Evolutionary conservation across 2,329 filamentous ascomycete species (phyloP).

Genomic region (Colletotrichum tropicicola): DNA sequence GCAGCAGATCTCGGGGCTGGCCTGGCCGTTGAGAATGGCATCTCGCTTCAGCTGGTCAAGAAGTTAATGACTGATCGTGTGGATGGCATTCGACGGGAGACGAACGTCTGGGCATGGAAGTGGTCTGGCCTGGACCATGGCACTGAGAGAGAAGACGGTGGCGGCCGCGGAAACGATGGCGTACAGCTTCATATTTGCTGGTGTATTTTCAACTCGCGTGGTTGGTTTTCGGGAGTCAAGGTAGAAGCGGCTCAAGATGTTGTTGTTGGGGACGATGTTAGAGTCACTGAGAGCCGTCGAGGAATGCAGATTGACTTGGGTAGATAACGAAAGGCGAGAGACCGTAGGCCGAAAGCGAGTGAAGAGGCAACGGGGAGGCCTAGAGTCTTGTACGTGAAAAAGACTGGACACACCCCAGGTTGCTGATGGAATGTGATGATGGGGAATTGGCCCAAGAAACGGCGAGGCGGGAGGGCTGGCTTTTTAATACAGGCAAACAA

Average conservation of each 20-base stretch:
- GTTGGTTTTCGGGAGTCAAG: background rate
- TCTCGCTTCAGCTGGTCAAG: conserved; percentile 44
- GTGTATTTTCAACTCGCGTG: background rate
- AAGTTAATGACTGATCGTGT: conserved; percentile 18
- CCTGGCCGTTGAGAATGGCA: conserved; percentile 56
- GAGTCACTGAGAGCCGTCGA: background rate
- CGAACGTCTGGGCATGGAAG: conserved; percentile 50
- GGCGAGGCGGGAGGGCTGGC: conserved; percentile 13
- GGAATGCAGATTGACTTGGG: background rate
- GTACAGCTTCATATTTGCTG: conserved; percentile 36
- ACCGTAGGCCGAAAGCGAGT: conserved; percentile 3
- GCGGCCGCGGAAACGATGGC: conserved; percentile 34
- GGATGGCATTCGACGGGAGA: background rate
- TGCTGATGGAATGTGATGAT: conserved; percentile 8
- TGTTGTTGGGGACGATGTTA: no score
- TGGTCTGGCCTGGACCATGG: conserved; percentile 41
- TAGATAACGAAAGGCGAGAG: background rate
- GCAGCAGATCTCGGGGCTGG: conserved; percentile 60
- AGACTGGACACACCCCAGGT: background rate
- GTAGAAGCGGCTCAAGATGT: background rate
- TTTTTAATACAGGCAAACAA: conserved; percentile 23
- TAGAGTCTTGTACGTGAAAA: background rate
- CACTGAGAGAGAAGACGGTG: conserved; percentile 36
- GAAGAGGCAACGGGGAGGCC: background rate
- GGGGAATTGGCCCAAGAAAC: background rate